Percentiles rank a stretch among this genome's conserved stretches.
Conservation (phyloP, 495 filamentous ascomycete species). For the Aspergillus mulundensis region DNA sequence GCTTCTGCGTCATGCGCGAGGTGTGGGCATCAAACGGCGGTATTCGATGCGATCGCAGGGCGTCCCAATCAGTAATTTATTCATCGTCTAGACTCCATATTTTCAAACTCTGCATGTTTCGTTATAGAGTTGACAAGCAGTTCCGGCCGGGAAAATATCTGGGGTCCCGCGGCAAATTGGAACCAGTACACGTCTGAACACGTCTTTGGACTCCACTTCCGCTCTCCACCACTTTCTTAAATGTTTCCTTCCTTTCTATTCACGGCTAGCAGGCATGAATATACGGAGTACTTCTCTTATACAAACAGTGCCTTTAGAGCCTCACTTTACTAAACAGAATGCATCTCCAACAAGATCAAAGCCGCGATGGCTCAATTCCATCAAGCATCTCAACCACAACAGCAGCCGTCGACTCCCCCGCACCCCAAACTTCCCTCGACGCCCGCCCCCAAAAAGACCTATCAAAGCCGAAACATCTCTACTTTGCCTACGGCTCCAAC, state of each 20-base stretch:
- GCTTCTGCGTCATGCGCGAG: slow-evolving; percentile 54
- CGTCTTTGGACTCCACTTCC: neutral
- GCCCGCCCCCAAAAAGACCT: neutral
- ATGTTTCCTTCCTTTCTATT: neutral
- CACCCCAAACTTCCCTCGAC: neutral
- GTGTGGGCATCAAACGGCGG: slow-evolving; percentile 68
- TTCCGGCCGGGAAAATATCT: too few relatives aligned
- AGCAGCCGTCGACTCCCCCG: slow-evolving; percentile 20
- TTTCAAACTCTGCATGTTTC: neutral
- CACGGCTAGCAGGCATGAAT: too few relatives aligned
- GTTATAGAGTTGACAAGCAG: neutral
- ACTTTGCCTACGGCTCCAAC: slow-evolving; percentile 75
- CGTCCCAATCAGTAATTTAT: slow-evolving; percentile 70
- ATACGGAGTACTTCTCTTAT: too few relatives aligned
- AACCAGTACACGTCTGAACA: too few relatives aligned
- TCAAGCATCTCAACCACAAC: neutral
- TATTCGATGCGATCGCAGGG: slow-evolving; percentile 82
- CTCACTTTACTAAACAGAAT: neutral
- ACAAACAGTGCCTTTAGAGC: too few relatives aligned
- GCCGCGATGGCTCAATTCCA: neutral
- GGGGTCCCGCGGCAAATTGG: too few relatives aligned
- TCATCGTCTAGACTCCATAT: slow-evolving; percentile 48
- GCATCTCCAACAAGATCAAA: slow-evolving; percentile 9
- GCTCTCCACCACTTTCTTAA: neutral
- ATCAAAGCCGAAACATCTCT: slow-evolving; percentile 32